phyloP scores from a whole-genome alignment of 192 early-diverging fungal species.

The Thamnidium elegans region DNA sequence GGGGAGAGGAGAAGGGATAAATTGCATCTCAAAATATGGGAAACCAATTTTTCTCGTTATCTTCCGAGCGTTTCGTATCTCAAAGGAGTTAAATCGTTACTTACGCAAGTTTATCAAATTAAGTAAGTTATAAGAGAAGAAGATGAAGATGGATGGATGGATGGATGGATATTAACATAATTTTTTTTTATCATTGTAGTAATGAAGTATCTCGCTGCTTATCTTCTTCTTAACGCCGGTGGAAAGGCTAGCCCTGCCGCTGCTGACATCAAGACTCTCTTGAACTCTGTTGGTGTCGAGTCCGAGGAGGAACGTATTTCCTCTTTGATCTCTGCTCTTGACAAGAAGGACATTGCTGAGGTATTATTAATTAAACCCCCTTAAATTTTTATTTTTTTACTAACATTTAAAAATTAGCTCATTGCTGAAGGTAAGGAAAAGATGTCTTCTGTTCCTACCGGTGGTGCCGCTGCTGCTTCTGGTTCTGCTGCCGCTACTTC shows the following conservation, averaged over 20 bases:
- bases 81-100: constrained; percentile 30
- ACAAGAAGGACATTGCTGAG: constrained; percentile 87
- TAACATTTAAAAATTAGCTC: constrained; percentile 48
- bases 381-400: background rate
- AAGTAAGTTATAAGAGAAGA: background rate
- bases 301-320: constrained; percentile 76
- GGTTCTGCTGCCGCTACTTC: constrained; percentile 61
- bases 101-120: constrained; percentile 17
- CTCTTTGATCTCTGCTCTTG: constrained; percentile 76
- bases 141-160: constrained; percentile 5
- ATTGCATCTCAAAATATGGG: no score
- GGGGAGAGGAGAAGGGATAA: no score
- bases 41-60: background rate
- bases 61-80: constrained; percentile 24
- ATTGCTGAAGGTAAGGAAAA: constrained; percentile 89
- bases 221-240: constrained; percentile 92
- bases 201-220: constrained; percentile 99
- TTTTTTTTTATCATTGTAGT: constrained; percentile 10
- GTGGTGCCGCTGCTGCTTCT: constrained; percentile 74
- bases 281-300: constrained; percentile 90
- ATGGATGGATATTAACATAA: constrained; percentile 20
- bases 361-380: constrained; percentile 43
- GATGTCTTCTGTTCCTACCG: constrained; percentile 90
- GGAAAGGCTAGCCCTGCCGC: constrained; percentile 81
- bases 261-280: constrained; percentile 77